A percentile compares a stretch with the other conserved stretches of the same genome.
These are phyloP conservation scores for Sherardia arvensis DNA, from an alignment of 257 asterid genomes.

Conservation along the genomic window DNA sequence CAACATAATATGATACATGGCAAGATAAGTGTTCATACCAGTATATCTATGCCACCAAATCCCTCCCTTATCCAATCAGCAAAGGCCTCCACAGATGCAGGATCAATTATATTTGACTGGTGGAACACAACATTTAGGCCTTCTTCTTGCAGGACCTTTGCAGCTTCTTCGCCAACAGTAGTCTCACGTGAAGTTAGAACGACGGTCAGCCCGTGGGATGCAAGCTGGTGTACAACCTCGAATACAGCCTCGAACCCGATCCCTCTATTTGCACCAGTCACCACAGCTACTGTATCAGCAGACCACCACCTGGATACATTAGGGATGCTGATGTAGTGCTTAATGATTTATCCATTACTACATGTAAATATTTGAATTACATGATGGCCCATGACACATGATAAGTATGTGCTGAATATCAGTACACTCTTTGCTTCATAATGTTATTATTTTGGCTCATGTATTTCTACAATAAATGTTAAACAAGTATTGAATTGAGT, in stretches of 20 bases:
- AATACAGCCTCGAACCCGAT: constrained; percentile 91
- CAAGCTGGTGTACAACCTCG: constrained; percentile 71
- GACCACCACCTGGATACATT: constrained; percentile 74
- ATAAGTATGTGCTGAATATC: not conserved
- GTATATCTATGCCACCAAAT: constrained; percentile 68
- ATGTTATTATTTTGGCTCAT: not conserved
- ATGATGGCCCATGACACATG: not conserved
- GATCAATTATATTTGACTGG: constrained; percentile 63
- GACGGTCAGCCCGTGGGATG: constrained; percentile 59
- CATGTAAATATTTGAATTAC: not conserved
- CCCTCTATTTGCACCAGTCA: constrained; percentile 93
- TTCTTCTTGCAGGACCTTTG: constrained; percentile 43
- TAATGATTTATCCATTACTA: not conserved
- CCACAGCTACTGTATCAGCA: constrained; percentile 64
- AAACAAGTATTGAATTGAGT: not conserved
- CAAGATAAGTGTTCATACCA: constrained; percentile 34
- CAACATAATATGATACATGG: not conserved
- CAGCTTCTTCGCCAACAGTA: constrained; percentile 59
- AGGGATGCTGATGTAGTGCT: not conserved
- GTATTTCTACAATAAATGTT: not conserved
- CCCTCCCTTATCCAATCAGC: constrained; percentile 49
- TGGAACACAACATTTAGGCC: constrained; percentile 61
- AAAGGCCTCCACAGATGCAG: constrained; percentile 47
- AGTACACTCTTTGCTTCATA: not conserved
- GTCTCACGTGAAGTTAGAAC: constrained; percentile 68